Base-by-base conservation (phyloP, 2,329 filamentous ascomycete species). In the Coleophoma eucalyptorum region DNA sequence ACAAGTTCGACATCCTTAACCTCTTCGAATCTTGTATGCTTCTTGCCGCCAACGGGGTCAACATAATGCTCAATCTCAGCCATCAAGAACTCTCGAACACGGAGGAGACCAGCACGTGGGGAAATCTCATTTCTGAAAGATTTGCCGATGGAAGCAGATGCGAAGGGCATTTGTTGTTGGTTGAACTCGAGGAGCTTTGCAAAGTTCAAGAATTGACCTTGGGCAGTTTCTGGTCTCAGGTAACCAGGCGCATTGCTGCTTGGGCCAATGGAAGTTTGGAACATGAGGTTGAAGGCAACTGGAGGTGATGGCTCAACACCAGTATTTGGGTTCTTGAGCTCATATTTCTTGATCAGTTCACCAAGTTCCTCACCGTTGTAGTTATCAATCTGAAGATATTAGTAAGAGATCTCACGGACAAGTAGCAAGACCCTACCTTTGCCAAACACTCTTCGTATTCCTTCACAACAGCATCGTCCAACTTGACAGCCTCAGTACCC, bases 51-150 rank as follows among this genome's bases (percentile, higher is more conserved):
- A 65, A 94, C 79, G 11, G 94, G 94, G 65, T 99, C 94, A 59
- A 99, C 94, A 67, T 90, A 99, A 71, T 99, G 94, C 76, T 99
- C 94, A 62, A 99, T 96, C 73, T 99, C 94, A 20, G 93, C 94
- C 94, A 99, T 97, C 62, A 97, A 74, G 74, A 99, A 97, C 70
- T 99, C 94, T 62, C 94, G 89, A 41, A 99, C 94, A 62, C 94
- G 88, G 52, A 99, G 75, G 38, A 99, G 84, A 72, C 94, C 94
- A 57, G 90, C 83, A 50, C 94, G 84, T 10, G 94, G 94, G 0
- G 94, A 97, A 62, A 99, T 97, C 68, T 99, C 94, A 69, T 99
- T 99, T 64, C 94, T 85, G 81, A 96, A 97, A 2, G 93, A 97
- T 73, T 96, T 96, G 72, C 94, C 94, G 67, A 99, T 95, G 37